Conservation (phyloP, 495 filamentous ascomycete genomes). For the Aspergillus hancockii region DNA sequence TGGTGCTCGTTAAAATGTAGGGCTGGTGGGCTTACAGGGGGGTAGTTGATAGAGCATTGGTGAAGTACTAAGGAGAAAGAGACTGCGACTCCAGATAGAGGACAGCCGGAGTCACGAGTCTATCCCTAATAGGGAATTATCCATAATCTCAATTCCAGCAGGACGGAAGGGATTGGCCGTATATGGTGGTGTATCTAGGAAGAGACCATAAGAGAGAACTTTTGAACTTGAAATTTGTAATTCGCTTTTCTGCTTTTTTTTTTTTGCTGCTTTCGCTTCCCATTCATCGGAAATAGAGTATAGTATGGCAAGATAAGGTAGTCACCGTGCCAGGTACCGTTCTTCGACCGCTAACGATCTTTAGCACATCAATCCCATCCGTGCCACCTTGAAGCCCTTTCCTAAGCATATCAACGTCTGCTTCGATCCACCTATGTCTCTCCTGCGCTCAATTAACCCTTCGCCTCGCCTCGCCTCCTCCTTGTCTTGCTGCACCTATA, state of each 20-base stretch:
- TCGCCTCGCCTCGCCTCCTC: conserved; percentile 29
- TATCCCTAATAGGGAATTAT: neutral
- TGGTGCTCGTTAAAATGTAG: conserved; percentile 19
- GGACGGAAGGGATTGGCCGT: no score
- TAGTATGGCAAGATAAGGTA: conserved; percentile 29
- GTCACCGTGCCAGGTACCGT: conserved; percentile 25
- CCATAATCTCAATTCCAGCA: neutral
- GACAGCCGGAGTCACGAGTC: conserved; percentile 13
- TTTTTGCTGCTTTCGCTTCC: conserved; percentile 25
- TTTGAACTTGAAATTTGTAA: conserved; percentile 2
- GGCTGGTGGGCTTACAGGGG: neutral
- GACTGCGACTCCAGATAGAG: neutral
- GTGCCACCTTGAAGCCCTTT: conserved; percentile 27
- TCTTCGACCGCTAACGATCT: conserved; percentile 18
- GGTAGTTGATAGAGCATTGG: neutral
- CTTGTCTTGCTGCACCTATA: conserved; percentile 30
- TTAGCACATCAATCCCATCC: conserved; percentile 30
- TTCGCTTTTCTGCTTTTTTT: conserved; percentile 8
- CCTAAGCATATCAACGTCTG: conserved; percentile 26
- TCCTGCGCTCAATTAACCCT: conserved; percentile 27
- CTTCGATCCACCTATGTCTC: conserved; percentile 26
- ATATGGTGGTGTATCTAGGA: no score
- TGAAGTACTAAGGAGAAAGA: neutral
- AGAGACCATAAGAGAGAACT: neutral
- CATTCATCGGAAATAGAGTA: conserved; percentile 26